Evolutionary conservation across 371 early-diverging fungal genomes (phyloP), one percentile per base, ranked within the genome.

Genomic region (Sporodiniella umbellata): DNA sequence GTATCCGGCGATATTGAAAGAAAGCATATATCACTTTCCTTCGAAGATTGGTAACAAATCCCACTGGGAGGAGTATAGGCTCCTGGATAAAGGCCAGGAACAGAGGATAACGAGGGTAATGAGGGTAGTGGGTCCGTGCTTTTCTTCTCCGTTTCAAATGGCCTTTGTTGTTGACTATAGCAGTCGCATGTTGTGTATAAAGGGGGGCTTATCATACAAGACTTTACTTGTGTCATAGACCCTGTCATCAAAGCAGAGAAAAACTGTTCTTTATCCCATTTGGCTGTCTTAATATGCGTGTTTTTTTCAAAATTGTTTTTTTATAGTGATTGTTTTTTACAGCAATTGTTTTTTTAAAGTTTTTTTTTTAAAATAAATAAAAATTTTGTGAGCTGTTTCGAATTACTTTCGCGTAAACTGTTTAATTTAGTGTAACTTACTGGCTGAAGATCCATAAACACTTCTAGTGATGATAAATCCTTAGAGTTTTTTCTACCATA

Each of bases 181-280:
- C 72, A 72, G 18, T 57, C 50, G 21, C 61, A 61, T 14, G 50
- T 33, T 38, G 56, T 48, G 23, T 50, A 55, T 26, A 53, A 43
- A 21, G 70, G 56, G 15, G 56, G n/a, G n/a, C n/a, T 58, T 33
- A 47, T 38, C 12, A 58, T 51, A 17, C 56, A 38, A 8, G 52
- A 44, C 48, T 43, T 59, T 28, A 72, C 57, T 28, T 64, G 55
- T 22, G 66, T 56, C 51, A 69, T 66, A 14, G 66, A 58, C 52
- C 64, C 54, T 33, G 60, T 51, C 53, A 44, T 56, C 12, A 73
- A 47, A 21, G 74, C 74, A 31, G 48, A 58, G n/a, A 69, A 64
- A 44, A 67, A 73, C n/a, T 69, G 59, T n/a, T 66, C 59, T 48
- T 70, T 73, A 37, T 38, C 19, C 70, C 67, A 73, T 47, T 65